Conservation (phyloP, 257 asterid genomes). For the Schizonepeta tenuifolia region DNA sequence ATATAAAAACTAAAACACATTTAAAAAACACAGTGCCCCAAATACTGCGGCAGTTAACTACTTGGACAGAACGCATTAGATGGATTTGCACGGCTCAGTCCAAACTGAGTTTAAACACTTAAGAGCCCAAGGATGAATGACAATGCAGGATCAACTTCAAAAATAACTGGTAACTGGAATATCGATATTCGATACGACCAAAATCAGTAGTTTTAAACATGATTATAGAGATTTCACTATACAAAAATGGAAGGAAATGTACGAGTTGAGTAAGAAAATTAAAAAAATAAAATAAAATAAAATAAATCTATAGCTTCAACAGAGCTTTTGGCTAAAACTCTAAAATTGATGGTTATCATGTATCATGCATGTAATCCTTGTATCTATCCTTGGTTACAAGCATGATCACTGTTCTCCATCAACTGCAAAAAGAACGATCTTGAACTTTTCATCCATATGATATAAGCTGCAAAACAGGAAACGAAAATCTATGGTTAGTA, state of each 20-base stretch:
- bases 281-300: background rate
- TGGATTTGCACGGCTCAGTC: background rate
- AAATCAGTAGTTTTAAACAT: background rate
- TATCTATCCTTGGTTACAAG: slow-evolving; percentile 32
- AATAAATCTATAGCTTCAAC: background rate
- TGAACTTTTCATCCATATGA: slow-evolving; percentile 10
- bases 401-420: slow-evolving; percentile 18
- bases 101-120: too few species aligned
- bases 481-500: background rate
- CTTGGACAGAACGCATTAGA: too few species aligned
- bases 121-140: background rate
- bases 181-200: background rate
- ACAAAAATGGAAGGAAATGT: slow-evolving; percentile 4
- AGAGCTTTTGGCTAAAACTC: slow-evolving; percentile 6
- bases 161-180: background rate
- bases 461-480: slow-evolving; percentile 21
- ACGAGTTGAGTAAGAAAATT: background rate
- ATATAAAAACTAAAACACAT: too few species aligned
- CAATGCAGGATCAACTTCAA: background rate
- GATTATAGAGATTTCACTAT: slow-evolving; percentile 4
- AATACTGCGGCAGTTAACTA: too few species aligned
- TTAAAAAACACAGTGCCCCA: too few species aligned
- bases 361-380: slow-evolving; percentile 24
- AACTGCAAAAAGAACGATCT: slow-evolving; percentile 7
- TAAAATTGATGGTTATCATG: slow-evolving; percentile 18